Conservation (phyloP, 352 stramenopile genomes). For the Pythium utonaiense region DNA sequence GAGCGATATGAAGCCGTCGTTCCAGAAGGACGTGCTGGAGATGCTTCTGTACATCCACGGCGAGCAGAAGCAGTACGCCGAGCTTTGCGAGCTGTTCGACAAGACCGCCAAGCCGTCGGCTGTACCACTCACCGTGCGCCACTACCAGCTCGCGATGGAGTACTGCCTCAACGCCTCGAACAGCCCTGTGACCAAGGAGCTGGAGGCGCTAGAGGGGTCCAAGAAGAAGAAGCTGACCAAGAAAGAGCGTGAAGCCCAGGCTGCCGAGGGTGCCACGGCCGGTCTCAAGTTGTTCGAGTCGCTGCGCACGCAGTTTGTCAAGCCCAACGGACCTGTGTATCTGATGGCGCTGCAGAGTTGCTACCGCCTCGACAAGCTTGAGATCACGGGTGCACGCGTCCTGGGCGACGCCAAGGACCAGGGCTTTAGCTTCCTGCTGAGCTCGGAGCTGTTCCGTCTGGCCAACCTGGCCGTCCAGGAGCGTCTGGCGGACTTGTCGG, state of each 20-base stretch:
- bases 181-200: background rate
- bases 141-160: slow-evolving; percentile 75
- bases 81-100: slow-evolving; percentile 46
- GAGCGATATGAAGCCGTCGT: slow-evolving; percentile 46
- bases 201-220: slow-evolving; percentile 6
- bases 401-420: slow-evolving; percentile 51
- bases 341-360: slow-evolving; percentile 66
- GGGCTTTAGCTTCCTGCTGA: slow-evolving; percentile 32
- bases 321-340: slow-evolving; percentile 73
- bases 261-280: slow-evolving; percentile 31
- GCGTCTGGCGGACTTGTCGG: background rate
- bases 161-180: slow-evolving; percentile 29
- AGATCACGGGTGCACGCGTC: slow-evolving; percentile 45
- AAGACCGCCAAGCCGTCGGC: slow-evolving; percentile 30
- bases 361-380: slow-evolving; percentile 42
- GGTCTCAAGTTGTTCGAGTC: slow-evolving; percentile 73
- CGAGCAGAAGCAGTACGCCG: slow-evolving; percentile 41
- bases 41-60: slow-evolving; percentile 71
- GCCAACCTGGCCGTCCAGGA: slow-evolving; percentile 16
- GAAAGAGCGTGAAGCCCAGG: slow-evolving; percentile 17
- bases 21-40: slow-evolving; percentile 67
- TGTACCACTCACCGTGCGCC: slow-evolving; percentile 48
- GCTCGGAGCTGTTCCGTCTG: slow-evolving; percentile 25
- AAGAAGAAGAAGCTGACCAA: slow-evolving; percentile 18
- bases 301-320: slow-evolving; percentile 70